These are phyloP conservation scores for Paraphaeosphaeria sporulosa DNA, from an alignment of 2,329 filamentous ascomycete species.

Conservation along the genomic window DNA sequence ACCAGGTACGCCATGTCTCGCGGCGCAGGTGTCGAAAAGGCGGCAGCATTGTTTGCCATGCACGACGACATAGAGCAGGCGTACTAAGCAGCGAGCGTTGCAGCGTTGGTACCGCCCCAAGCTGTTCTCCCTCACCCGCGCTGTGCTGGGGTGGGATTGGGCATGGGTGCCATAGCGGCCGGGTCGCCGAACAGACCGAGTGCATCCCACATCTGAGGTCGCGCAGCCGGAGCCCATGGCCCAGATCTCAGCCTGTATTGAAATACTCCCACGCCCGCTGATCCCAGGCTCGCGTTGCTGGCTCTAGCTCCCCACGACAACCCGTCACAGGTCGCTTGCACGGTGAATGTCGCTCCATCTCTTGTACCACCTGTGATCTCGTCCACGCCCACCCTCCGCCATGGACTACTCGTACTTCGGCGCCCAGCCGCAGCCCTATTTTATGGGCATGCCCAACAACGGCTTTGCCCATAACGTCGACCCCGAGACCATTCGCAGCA, in stretches of 20 bases:
- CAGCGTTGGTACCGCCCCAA: too few relatives aligned
- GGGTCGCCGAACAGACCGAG: slow-evolving; percentile 6
- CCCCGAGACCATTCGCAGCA: slow-evolving; percentile 46
- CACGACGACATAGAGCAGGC: slow-evolving; percentile 9
- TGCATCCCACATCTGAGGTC: slow-evolving; percentile 9
- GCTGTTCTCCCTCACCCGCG: too few relatives aligned
- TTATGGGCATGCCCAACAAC: slow-evolving; percentile 55
- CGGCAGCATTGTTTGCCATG: background rate
- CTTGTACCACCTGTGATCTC: slow-evolving; percentile 1
- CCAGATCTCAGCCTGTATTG: slow-evolving; percentile 21
- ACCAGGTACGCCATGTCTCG: background rate
- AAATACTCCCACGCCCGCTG: slow-evolving; percentile 16
- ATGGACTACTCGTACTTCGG: slow-evolving; percentile 69
- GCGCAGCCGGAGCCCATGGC: slow-evolving; percentile 1
- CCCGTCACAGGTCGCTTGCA: slow-evolving; percentile 6
- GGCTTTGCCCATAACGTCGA: slow-evolving; percentile 45
- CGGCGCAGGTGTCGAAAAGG: background rate
- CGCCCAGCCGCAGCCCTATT: slow-evolving; percentile 54
- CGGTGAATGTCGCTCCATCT: background rate
- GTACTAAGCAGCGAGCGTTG: slow-evolving; percentile 22
- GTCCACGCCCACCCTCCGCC: slow-evolving; percentile 11
- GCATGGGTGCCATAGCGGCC: slow-evolving; percentile 6
- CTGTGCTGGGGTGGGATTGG: slow-evolving; percentile 7
- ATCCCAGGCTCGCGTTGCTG: background rate
- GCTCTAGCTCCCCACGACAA: slow-evolving; percentile 8